These are phyloP conservation scores for Skeletonema marinoi DNA, from an alignment of 108 stramenopile species.

Conservation along the genomic window DNA sequence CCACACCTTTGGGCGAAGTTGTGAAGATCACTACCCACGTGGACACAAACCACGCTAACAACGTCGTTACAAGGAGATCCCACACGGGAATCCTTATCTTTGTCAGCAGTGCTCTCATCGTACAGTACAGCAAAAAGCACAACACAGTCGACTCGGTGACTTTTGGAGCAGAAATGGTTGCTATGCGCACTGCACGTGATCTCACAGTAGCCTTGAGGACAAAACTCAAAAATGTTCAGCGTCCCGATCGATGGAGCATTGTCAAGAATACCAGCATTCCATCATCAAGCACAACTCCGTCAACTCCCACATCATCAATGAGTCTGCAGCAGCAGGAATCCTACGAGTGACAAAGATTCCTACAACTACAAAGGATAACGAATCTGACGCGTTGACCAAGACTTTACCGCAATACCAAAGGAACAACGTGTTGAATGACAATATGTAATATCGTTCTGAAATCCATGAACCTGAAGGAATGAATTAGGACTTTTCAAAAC, in stretches of 20 bases:
- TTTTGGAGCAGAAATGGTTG: conserved; percentile 53
- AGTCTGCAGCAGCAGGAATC: conserved; percentile 27
- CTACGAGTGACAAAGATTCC: neutral
- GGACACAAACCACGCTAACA: conserved; percentile 36
- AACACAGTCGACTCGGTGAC: too few relatives aligned
- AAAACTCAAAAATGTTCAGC: conserved; percentile 60
- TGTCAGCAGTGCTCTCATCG: conserved; percentile 54
- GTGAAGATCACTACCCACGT: conserved; percentile 14
- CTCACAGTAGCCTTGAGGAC: conserved; percentile 32
- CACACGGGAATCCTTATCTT: conserved; percentile 49
- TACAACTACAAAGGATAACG: conserved; percentile 4
- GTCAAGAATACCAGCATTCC: conserved; percentile 19
- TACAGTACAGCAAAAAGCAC: conserved; percentile 59
- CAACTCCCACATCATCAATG: conserved; percentile 26
- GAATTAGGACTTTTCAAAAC: too few relatives aligned
- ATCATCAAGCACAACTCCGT: conserved; percentile 38
- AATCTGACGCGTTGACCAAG: conserved; percentile 34
- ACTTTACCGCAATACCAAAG: neutral
- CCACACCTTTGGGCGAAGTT: conserved; percentile 23
- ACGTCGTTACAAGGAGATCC: conserved; percentile 19
- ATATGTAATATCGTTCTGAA: too few relatives aligned
- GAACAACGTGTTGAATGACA: too few relatives aligned
- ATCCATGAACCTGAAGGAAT: too few relatives aligned
- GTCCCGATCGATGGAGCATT: conserved; percentile 41
- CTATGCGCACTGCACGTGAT: conserved; percentile 15